Evolutionary conservation across 2,329 filamentous ascomycete species (phyloP).

Genomic region (Aspergillus oerlinghausenensis): DNA sequence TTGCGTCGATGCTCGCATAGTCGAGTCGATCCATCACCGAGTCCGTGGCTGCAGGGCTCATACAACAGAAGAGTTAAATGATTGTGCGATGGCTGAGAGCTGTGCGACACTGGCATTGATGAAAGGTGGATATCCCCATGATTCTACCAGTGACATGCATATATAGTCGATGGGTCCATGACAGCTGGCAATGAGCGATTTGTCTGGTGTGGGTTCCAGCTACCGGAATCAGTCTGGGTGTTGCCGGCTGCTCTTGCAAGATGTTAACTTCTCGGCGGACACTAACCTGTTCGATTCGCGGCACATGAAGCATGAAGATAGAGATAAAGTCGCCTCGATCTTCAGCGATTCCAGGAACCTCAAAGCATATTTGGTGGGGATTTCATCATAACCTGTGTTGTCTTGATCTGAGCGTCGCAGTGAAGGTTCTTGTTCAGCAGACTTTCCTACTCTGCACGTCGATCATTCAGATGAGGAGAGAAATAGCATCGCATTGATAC

Average conservation of each 20-base stretch:
- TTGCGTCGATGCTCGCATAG: slow-evolving; percentile 5
- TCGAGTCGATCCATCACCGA: slow-evolving; percentile 5
- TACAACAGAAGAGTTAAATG: background rate
- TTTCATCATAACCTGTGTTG: background rate
- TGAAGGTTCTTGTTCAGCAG: background rate
- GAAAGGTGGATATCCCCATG: background rate
- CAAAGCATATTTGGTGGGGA: background rate
- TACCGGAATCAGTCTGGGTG: background rate
- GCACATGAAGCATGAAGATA: background rate
- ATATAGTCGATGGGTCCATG: slow-evolving; percentile 5
- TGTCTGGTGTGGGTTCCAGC: slow-evolving; percentile 3
- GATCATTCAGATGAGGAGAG: background rate
- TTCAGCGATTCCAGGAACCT: background rate
- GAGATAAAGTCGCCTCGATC: background rate
- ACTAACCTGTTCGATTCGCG: background rate
- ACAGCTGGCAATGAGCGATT: slow-evolving; percentile 14
- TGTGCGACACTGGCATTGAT: background rate
- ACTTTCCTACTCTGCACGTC: background rate
- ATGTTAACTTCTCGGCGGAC: background rate
- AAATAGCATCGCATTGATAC: background rate
- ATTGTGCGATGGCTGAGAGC: background rate
- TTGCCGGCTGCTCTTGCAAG: background rate
- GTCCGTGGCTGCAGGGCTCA: background rate
- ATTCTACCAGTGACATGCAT: background rate
- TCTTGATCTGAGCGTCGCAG: background rate